Evolutionary conservation across 1,284 basidiomycete species (phyloP).

Genomic region (Tilletia setariae): DNA sequence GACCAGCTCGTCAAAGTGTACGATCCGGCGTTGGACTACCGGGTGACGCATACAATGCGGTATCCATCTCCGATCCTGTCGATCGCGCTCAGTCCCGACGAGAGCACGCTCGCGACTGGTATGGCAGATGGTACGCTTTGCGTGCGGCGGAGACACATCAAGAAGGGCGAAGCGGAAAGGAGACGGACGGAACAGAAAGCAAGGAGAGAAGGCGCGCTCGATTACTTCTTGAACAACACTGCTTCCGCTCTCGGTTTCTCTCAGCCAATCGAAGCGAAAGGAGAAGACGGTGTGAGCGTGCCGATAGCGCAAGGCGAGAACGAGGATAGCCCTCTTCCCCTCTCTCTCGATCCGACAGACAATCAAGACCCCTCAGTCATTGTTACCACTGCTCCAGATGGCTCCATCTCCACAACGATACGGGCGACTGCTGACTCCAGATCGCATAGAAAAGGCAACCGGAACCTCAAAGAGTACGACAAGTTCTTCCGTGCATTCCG

Average conservation of each 20-base stretch:
- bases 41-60: conserved; percentile 96
- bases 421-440: neutral
- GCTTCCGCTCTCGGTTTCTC: neutral
- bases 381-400: neutral
- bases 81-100: conserved; percentile 92
- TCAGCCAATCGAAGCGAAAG: neutral
- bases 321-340: neutral
- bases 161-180: conserved; percentile 63
- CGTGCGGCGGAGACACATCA: conserved; percentile 64
- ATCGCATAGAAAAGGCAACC: conserved; percentile 1
- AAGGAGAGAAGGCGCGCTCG: conserved; percentile 66
- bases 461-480: conserved; percentile 80
- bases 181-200: conserved; percentile 59
- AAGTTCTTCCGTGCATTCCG: conserved; percentile 85
- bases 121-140: conserved; percentile 91
- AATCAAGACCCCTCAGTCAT: neutral
- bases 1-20: conserved; percentile 99
- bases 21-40: conserved; percentile 69
- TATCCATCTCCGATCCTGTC: conserved; percentile 90
- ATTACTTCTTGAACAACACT: conserved; percentile 62
- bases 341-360: neutral
- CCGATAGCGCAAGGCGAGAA: neutral
- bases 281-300: neutral
- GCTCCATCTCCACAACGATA: conserved; percentile 10
- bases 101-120: conserved; percentile 90